A percentile compares a stretch with the other conserved stretches of the same genome.
Evolutionary conservation across 2,329 filamentous ascomycete species (phyloP).

Genomic region (Alternaria alternata): DNA sequence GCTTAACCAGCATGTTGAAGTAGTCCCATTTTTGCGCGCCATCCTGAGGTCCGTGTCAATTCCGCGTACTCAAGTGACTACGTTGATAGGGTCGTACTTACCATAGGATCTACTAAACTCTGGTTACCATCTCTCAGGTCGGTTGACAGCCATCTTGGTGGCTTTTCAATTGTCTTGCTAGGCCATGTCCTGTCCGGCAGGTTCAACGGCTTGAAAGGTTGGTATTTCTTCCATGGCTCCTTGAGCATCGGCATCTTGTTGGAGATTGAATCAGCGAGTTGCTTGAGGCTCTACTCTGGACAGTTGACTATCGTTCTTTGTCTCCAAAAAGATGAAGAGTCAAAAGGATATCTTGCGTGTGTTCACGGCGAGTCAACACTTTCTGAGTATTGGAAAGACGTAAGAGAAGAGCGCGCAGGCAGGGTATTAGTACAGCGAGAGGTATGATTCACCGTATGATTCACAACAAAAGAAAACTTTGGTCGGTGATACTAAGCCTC

Average conservation of each 20-base stretch:
- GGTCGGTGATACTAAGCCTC: slow-evolving; percentile 20
- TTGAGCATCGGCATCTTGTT: slow-evolving; percentile 65
- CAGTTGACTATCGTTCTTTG: not conserved
- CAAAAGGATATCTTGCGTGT: not conserved
- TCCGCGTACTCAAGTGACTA: not conserved
- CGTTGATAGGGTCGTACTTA: slow-evolving; percentile 51
- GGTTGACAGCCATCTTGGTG: slow-evolving; percentile 89
- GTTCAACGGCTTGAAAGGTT: slow-evolving; percentile 70
- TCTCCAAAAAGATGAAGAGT: not conserved
- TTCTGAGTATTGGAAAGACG: not conserved
- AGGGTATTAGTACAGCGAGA: slow-evolving; percentile 7
- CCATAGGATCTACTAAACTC: slow-evolving; percentile 91
- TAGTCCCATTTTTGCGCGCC: slow-evolving; percentile 94
- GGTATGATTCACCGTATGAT: slow-evolving; percentile 30
- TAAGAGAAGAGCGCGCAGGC: not conserved
- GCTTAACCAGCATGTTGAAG: slow-evolving; percentile 90
- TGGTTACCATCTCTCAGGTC: slow-evolving; percentile 94
- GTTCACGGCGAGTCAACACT: not conserved
- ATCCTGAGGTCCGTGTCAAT: slow-evolving; percentile 63
- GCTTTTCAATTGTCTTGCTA: slow-evolving; percentile 79
- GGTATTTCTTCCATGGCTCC: slow-evolving; percentile 80
- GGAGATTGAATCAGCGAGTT: not conserved
- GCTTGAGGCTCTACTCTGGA: not conserved
- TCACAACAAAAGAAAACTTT: slow-evolving; percentile 26
- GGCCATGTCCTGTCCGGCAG: slow-evolving; percentile 84